A percentile compares a stretch with the other conserved stretches of the same genome.
phyloP scores from a whole-genome alignment of 352 stramenopile species.

The Pythium rhizo-oryzae region DNA sequence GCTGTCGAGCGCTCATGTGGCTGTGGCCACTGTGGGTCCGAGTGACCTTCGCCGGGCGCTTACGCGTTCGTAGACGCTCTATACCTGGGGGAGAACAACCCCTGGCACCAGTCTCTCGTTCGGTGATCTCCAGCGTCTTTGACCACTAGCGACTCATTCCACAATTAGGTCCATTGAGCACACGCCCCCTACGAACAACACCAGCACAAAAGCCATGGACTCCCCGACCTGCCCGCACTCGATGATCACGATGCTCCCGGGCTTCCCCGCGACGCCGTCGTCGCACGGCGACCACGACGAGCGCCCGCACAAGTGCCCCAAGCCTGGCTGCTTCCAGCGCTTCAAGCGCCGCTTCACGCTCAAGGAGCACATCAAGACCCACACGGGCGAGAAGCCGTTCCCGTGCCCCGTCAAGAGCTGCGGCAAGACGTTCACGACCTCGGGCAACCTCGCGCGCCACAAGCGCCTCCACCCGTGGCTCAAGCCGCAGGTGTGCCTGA shows the following conservation, averaged over 20 bases:
- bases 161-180: not conserved
- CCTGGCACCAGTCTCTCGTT: no score
- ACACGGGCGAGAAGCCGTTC: conserved; percentile 78
- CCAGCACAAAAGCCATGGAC: not conserved
- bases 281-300: not conserved
- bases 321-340: conserved; percentile 45
- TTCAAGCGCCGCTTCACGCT: conserved; percentile 80
- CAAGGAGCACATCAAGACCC: conserved; percentile 82
- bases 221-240: conserved; percentile 2
- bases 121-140: no score
- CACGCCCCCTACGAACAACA: not conserved
- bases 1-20: no score
- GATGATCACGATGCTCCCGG: conserved; percentile 3
- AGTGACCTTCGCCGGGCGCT: no score
- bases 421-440: conserved; percentile 73
- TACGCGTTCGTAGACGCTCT: no score
- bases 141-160: not conserved
- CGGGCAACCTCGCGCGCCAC: conserved; percentile 66
- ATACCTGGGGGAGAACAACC: no score
- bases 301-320: conserved; percentile 47
- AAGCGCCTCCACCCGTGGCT: conserved; percentile 57
- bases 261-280: not conserved
- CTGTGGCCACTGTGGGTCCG: no score
- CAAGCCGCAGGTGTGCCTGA: conserved; percentile 19
- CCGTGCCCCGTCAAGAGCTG: conserved; percentile 45